A percentile compares a stretch with the other conserved stretches of the same genome.
Evolutionary conservation across 176 grass and related monocot genomes (phyloP).

Genomic region (Hordeum marinum): DNA sequence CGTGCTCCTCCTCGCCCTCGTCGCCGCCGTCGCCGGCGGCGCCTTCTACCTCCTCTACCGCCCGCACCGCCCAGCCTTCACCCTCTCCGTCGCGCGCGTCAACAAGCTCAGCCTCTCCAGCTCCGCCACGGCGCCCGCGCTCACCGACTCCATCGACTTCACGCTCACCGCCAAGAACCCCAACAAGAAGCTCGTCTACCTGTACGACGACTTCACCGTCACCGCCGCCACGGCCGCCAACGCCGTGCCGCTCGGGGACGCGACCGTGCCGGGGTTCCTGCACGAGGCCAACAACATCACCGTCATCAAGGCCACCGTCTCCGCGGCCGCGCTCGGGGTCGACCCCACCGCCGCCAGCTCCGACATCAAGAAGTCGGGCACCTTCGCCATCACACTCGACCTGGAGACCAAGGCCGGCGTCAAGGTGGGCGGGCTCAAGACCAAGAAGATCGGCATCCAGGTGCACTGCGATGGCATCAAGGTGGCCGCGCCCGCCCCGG

Average conservation of each 20-base stretch:
- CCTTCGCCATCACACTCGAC: conserved; percentile 54
- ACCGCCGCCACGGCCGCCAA: conserved; percentile 46
- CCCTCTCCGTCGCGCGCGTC: conserved; percentile 51
- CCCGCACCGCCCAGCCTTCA: conserved; percentile 83
- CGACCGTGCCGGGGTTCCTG: conserved; percentile 56
- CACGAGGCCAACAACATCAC: conserved; percentile 86
- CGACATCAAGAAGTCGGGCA: conserved; percentile 79
- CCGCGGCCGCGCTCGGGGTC: conserved; percentile 46
- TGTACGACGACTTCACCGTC: conserved; percentile 84
- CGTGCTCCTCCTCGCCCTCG: conserved; percentile 59
- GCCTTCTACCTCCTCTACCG: conserved; percentile 88
- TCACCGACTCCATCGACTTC: conserved; percentile 68
- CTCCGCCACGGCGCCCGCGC: conserved; percentile 38
- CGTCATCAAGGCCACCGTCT: conserved; percentile 53
- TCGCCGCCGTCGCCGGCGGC: conserved; percentile 62
- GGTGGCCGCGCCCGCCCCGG: conserved; percentile 25
- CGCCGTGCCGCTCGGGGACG: conserved; percentile 68
- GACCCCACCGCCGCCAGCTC: conserved; percentile 59
- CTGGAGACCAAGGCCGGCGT: conserved; percentile 92
- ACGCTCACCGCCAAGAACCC: conserved; percentile 73
- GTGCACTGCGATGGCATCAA: conserved; percentile 76
- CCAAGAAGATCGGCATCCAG: conserved; percentile 79
- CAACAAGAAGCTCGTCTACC: conserved; percentile 88
- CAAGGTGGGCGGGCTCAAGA: conserved; percentile 60
- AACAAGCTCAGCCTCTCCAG: conserved; percentile 60